Percentiles rank a stretch among this genome's conserved stretches.
phyloP scores from a whole-genome alignment of 208 protist genomes.

The Trypanosoma brucei region DNA sequence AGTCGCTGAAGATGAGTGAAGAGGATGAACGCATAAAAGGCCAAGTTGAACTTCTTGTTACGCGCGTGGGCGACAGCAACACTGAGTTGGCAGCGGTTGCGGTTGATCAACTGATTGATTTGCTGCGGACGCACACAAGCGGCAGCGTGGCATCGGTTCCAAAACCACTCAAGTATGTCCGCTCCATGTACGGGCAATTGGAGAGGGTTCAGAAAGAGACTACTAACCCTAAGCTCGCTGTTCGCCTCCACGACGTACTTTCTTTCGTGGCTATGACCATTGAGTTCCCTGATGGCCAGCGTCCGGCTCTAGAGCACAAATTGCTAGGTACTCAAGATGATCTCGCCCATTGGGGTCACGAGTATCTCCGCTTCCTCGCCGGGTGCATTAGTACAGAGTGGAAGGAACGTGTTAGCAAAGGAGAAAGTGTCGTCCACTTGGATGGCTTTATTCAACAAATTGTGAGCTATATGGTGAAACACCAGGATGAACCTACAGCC shows the following conservation, averaged over 20 bases:
- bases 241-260: constrained; percentile 95
- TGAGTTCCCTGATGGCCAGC: constrained; percentile 56
- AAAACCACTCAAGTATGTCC: constrained; percentile 99
- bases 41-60: constrained; percentile 92
- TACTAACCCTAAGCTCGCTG: constrained; percentile 43
- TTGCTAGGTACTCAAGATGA: constrained; percentile 92
- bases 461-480: constrained; percentile 93
- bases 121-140: constrained; percentile 94
- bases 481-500: constrained; percentile 97
- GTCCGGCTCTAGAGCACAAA: constrained; percentile 93
- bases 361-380: constrained; percentile 96
- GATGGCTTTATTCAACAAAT: constrained; percentile 91
- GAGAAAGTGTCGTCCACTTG: constrained; percentile 76
- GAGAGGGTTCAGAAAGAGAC: constrained; percentile 78
- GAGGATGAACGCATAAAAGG: constrained; percentile 94
- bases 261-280: constrained; percentile 98
- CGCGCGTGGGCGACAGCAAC: constrained; percentile 74
- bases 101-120: constrained; percentile 86
- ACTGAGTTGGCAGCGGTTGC: constrained; percentile 74
- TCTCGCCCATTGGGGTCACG: constrained; percentile 98
- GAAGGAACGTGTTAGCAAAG: constrained; percentile 48
- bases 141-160: constrained; percentile 98
- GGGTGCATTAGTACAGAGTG: constrained; percentile 94
- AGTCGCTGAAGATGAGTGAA: constrained; percentile 79
- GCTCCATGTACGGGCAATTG: constrained; percentile 92